Base-by-base conservation (phyloP, 352 stramenopile genomes). In the Phytopythium kandeliae region DNA sequence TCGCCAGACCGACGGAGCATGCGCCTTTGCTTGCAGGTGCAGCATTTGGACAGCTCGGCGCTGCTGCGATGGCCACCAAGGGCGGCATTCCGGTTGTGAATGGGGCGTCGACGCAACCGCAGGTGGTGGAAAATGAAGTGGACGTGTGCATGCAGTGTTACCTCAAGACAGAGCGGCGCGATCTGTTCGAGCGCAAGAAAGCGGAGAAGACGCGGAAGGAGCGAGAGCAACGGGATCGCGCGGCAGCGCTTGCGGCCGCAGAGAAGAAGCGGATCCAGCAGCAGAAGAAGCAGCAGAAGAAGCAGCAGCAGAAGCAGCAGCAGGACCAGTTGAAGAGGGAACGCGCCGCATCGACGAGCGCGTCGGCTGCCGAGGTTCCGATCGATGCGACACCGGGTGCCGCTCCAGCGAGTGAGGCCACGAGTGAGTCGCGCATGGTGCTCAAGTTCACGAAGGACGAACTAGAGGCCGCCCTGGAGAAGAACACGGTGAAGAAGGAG, bases 131-230 rank as follows among this genome's bases (percentile, higher is more conserved):
- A 2, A 43, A 54, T 7, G 41, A 65, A 21, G 67, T 75, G 21
- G 77, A 89, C 48, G 43, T 90, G 28, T 94, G 84, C 45, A 45
- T 91, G 26, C 36, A 54, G 35, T 94, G 84, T 63, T 94, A 69
- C 53, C 38, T 91, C 25, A 88, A 85, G 62, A 69, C 82, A 33
- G 64, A 92, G 60, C 61, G 78, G 33, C 46, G 59, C 24, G 78
- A 92, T 36, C 43, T 92, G 36, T 86, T 92, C 42, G 63, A 74
- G 21, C 67, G 69, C 42, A 89, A 88, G 48, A 55, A 57, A 19
- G 35, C 58, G 0, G 73, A 85, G 26, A 79, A 71, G 26, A 65
- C 57, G 15, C 54, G 58, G 31, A 40, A 55, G n/a, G 55, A 67
- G 35, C 62, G 66, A 24, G 61, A 67, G 17, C 62, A 59, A 26